Base-by-base conservation (phyloP, 2,329 filamentous ascomycete genomes). In the Epichloe brachyelytri region DNA sequence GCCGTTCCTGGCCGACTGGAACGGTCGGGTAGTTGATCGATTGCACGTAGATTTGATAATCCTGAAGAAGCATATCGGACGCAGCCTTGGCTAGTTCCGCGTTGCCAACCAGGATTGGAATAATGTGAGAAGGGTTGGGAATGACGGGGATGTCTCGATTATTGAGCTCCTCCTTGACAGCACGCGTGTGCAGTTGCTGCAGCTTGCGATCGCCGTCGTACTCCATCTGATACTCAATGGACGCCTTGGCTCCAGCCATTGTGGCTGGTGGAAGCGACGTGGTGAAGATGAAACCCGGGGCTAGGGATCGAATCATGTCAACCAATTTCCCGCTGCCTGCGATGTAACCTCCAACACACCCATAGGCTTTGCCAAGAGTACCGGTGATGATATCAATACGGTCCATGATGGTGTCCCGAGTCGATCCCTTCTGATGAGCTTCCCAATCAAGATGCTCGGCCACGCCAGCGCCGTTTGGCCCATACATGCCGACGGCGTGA, bases 21-120 rank as follows among this genome's bases (percentile, higher is more conserved):
- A 98, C 93, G 48, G 93, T 98, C 2, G 93, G 93, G 71, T 97
- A 97, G 73, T 98, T 98, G 78, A 98, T 97, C 51, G 88, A 89
- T 71, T 98, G 93, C 26, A 98, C 93, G 65, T 98, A 98, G 65
- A 98, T 96, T 55, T 83, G 80, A 73, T 95, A 86, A 58, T 95
- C 85, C 58, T 86, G 82, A 14, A 98, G 79, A 20, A 98, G 81
- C 73, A 95, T 82, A 65, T 98, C 93, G 22, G 88, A 95, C 7
- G 93, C 93, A 60, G 84, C 77, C 76, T 93, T 96, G 53, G 93
- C 93, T 40, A 94, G 73, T 69, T 93, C 90, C 45, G 93, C 93
- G 62, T 95, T 93, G 53, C 93, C 93, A 47, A 98, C 91, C 12
- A 98, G 78, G 50, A 97, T 79, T 4, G 93, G 93, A 49, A 98